Evolutionary conservation across 2,329 filamentous ascomycete species (phyloP), one percentile per base, ranked within the genome.

Genomic region (Fusarium virguliforme): DNA sequence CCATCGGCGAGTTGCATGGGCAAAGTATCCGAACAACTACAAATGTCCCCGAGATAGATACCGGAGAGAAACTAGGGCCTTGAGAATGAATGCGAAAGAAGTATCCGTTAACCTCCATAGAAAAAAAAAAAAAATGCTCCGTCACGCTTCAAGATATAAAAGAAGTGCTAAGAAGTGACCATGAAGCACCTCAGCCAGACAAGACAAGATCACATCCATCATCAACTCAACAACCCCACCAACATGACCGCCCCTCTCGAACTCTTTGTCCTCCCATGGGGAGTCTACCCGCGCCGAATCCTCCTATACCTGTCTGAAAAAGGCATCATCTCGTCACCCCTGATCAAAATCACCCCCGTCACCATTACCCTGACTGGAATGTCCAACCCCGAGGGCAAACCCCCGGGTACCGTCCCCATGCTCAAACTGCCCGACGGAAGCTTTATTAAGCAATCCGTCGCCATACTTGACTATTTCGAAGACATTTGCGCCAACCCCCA

Each of bases 361-460:
- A 22, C 28, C 1, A 24, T 67, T 4, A 64, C 38, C 0, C 32
- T 28, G 1, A 24, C 41, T 1, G 60, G 66, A 4, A 59, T 18
- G 2, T 3, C 60, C 0, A 43, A 41, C 0, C 65, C 71, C 4
- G 62, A 58, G 1, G 68, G 71, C 0, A 74, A 72, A 10, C 71
- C 71, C 6, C 26, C 22, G 3, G 71, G 71, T 0, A 60, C 62
- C 4, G 60, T 50, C 2, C 71, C 71, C 0, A 38, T 74, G 0
- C 37, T 74, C 1, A 60, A 60, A 3, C 63, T 74, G 0, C 63
- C 68, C 1, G 65, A 74, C 2, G 68, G 71, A 3, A 37, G 46
- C 0, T 74, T 72, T 8, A 74, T 74, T 59, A 74, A 65, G 9
- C 63, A 74, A 32, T 74, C 71, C 0, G 15, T 74, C 2, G 59